These are phyloP conservation scores for Penicillium frequentans DNA, from an alignment of 2,329 filamentous ascomycete genomes.

Conservation along the genomic window DNA sequence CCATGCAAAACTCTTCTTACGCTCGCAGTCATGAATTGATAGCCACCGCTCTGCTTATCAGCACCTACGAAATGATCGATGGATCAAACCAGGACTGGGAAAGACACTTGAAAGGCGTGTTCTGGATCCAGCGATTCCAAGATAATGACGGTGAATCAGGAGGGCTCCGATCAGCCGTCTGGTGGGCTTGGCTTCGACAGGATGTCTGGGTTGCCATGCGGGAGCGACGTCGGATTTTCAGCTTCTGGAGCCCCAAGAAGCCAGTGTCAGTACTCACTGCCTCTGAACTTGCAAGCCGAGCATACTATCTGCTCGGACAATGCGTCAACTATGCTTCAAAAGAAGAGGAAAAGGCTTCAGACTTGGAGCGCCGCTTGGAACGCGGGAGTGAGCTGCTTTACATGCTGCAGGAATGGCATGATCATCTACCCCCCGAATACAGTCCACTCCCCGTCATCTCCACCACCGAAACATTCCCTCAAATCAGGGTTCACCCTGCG, in stretches of 20 bases:
- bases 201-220: slow-evolving; percentile 66
- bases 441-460: slow-evolving; percentile 39
- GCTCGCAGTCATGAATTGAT: slow-evolving; percentile 59
- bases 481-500: slow-evolving; percentile 54
- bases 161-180: slow-evolving; percentile 58
- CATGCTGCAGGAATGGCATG: slow-evolving; percentile 53
- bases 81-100: slow-evolving; percentile 60
- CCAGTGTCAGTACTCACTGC: slow-evolving; percentile 50
- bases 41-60: slow-evolving; percentile 60
- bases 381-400: slow-evolving; percentile 48
- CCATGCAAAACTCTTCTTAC: slow-evolving; percentile 60
- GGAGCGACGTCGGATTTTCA: slow-evolving; percentile 57
- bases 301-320: slow-evolving; percentile 57
- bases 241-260: slow-evolving; percentile 58
- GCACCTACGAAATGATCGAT: slow-evolving; percentile 67
- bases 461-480: slow-evolving; percentile 39
- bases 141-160: slow-evolving; percentile 61
- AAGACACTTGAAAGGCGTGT: slow-evolving; percentile 63
- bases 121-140: slow-evolving; percentile 65
- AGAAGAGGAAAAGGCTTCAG: slow-evolving; percentile 48
- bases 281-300: slow-evolving; percentile 55
- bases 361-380: slow-evolving; percentile 46
- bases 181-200: slow-evolving; percentile 68
- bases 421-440: slow-evolving; percentile 45
- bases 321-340: slow-evolving; percentile 60